Evolutionary conservation across 495 filamentous ascomycete genomes (phyloP), one percentile per base, ranked within the genome.

Genomic region (Hypomontagnella monticulosa): DNA sequence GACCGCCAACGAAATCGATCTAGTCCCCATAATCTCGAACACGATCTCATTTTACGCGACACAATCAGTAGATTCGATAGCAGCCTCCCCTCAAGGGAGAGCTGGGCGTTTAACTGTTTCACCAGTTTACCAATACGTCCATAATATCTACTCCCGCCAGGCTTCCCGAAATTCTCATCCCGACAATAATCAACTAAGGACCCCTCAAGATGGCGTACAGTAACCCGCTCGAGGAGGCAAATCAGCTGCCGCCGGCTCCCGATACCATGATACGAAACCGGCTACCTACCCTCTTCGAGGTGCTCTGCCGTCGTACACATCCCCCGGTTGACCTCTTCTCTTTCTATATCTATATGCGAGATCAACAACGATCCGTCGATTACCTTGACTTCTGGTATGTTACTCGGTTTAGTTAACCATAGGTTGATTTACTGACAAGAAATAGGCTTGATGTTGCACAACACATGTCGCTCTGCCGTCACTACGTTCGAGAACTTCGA

Each of bases 281-380:
- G 36, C 85, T 99, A 9, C 95, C 95, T 14, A 97, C 91, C 0
- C 87, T 98, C 37, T 96, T 95, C 73, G 95, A 99, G 75, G 95
- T 98, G 36, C 83, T 99, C 36, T 96, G 92, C 69, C 87, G 96
- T 51, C 86, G 91, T 42, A 99, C 95, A 2, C 83, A 93, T 15
- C 88, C 96, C 42, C 95, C 95, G 0, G 94, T 98, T 36, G 96
- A 98, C 74, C 85, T 99, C 9, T 98, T 95, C 80, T 97, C 93
- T 2, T 98, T 98, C 82, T 98, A 98, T 82, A 98, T 99, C 70
- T 99, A 96, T 78, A 99, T 99, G 95, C 85, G 95, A 57, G 96
- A 99, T 75, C 93, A 97, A 78, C 93, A 98, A 73, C 87, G 94
- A 73, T 97, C 94, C 3, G 93, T 99, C 7, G 95, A 99, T 71